Evolutionary conservation across 345 rosid genomes (phyloP).

Genomic region (Nasturtium officinale): DNA sequence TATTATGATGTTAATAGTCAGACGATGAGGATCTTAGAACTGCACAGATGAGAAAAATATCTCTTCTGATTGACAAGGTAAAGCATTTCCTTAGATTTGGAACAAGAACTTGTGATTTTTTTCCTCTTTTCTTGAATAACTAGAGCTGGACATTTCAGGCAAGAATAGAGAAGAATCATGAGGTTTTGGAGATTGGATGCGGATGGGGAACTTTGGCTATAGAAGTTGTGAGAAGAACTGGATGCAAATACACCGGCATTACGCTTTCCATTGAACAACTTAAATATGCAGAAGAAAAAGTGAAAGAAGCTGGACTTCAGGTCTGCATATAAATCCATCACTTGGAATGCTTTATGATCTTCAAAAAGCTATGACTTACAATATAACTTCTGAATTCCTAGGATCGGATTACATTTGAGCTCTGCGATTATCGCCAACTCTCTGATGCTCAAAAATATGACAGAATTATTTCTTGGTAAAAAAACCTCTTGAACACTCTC

Average conservation of each 20-base stretch:
- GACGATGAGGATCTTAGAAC: constrained; percentile 66
- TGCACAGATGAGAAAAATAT: constrained; percentile 80
- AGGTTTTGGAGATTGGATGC: constrained; percentile 84
- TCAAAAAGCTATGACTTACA: neutral
- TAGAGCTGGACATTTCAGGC: constrained; percentile 45
- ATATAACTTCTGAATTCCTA: constrained; percentile 25
- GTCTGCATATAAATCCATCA: constrained; percentile 41
- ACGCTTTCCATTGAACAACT: constrained; percentile 80
- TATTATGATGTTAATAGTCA: constrained; percentile 42
- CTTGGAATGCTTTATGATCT: neutral
- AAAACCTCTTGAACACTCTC: neutral
- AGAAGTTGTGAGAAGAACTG: constrained; percentile 81
- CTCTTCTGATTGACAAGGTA: constrained; percentile 72
- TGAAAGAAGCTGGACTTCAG: constrained; percentile 87
- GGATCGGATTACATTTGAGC: constrained; percentile 67
- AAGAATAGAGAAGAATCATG: constrained; percentile 58
- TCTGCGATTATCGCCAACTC: constrained; percentile 79
- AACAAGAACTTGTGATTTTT: neutral
- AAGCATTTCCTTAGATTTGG: constrained; percentile 10
- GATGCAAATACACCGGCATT: constrained; percentile 86
- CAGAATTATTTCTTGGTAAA: constrained; percentile 85
- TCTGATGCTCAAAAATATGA: constrained; percentile 60
- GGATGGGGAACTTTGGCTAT: constrained; percentile 97
- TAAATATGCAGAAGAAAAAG: constrained; percentile 67
- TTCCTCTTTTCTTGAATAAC: constrained; percentile 11